Evolutionary conservation across 352 stramenopile genomes (phyloP), one percentile per base, ranked within the genome.

Genomic region (Phytophthora citrophthora): DNA sequence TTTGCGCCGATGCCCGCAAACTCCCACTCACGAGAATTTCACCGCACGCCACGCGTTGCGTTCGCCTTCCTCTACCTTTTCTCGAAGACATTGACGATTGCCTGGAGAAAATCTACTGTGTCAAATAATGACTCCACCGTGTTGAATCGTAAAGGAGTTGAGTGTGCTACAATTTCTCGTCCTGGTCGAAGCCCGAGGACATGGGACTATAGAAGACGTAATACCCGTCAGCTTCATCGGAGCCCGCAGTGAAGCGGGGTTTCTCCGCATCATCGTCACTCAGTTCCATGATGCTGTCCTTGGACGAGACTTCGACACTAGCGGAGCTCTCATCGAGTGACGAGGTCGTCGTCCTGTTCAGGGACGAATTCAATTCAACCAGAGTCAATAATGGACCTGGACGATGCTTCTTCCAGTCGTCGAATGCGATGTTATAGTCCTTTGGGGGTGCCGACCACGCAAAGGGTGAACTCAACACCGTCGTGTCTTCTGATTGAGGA

Each of bases 141-240:
- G 27, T 32, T 32, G 27, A 32, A 10, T 32, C 27, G 27, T 32
- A 32, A 31, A 32, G 6, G 27, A 9, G 27, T 8, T 32, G 8
- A 11, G 27, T 32, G 10, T 32, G 27, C 27, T 32, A 32, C 29
- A 27, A n/a, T 27, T 41, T 9, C 10, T 54, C 41, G n/a, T 44
- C 52, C 44, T 60, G 52, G 29, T 24, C 56, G 16, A 64, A 56
- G 3, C 31, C 38, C 18, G 41, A 61, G 11, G 50, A 36, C 50
- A 29, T 16, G 2, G 61, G 61, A n/a, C 61, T 65, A 32, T 65
- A 70, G 40, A 70, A 70, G n/a, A 65, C 48, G 48, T 60, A 65
- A n/a, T 38, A 55, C 4, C 32, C 20, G 20, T 56, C 48, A 11
- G 4, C 41, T 34, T 70, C 61, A 11, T 60, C 54, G 1, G 47